These are phyloP conservation scores for Podospora pseudopauciseta DNA, from an alignment of 495 filamentous ascomycete species.

Conservation along the genomic window DNA sequence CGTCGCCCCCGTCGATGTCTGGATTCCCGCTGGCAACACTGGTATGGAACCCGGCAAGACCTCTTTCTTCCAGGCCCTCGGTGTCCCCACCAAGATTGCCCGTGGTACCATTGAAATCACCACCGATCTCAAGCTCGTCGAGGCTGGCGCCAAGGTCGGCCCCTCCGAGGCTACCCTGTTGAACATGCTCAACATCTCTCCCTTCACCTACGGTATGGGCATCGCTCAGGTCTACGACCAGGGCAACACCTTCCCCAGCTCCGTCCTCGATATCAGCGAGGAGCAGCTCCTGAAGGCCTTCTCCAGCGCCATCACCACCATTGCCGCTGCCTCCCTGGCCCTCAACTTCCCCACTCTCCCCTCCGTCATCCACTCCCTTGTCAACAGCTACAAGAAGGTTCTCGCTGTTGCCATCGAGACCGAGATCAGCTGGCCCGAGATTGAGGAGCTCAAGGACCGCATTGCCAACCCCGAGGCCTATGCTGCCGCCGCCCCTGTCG, in stretches of 20 bases:
- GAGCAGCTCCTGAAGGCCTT: constrained; percentile 84
- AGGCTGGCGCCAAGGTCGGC: constrained; percentile 89
- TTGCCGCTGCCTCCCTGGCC: constrained; percentile 86
- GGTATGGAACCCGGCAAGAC: constrained; percentile 99
- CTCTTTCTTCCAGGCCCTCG: constrained; percentile 99
- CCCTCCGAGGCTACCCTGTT: constrained; percentile 97
- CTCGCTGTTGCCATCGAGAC: constrained; percentile 86
- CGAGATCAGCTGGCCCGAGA: constrained; percentile 91
- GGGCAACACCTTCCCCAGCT: constrained; percentile 81
- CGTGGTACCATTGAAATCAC: constrained; percentile 99
- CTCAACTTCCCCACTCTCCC: constrained; percentile 94
- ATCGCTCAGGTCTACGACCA: constrained; percentile 93
- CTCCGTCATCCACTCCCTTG: constrained; percentile 86
- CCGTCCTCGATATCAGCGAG: constrained; percentile 89
- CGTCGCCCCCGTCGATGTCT: constrained; percentile 84
- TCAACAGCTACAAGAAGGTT: constrained; percentile 98
- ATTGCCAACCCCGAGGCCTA: constrained; percentile 98
- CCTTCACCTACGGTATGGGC: constrained; percentile 99
- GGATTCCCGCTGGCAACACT: constrained; percentile 93
- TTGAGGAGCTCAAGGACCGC: constrained; percentile 96
- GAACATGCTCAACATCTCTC: constrained; percentile 99
- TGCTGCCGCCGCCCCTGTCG: constrained; percentile 71
- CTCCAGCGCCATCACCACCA: constrained; percentile 74
- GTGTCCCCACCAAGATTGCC: constrained; percentile 99
- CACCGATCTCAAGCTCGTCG: constrained; percentile 94